These are phyloP conservation scores for Neurospora sp. DNA, from an alignment of 2,329 filamentous ascomycete species.

Conservation along the genomic window DNA sequence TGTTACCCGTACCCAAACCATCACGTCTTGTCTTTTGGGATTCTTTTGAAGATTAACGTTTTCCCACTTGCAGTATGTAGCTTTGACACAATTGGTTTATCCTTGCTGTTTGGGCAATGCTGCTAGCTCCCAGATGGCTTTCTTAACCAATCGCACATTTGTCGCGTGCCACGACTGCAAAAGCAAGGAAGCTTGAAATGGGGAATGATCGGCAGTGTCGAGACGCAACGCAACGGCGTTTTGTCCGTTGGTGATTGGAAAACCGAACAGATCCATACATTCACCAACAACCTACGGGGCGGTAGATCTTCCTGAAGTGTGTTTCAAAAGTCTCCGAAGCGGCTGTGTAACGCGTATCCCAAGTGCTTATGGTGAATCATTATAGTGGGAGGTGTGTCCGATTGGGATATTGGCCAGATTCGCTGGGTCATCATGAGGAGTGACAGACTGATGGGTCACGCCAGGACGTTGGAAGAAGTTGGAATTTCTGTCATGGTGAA, in stretches of 20 bases:
- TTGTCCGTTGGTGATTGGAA: neutral
- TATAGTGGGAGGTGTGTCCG: neutral
- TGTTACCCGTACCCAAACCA: neutral
- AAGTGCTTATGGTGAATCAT: neutral
- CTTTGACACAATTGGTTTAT: neutral
- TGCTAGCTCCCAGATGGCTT: neutral
- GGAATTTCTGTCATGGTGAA: neutral
- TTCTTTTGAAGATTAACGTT: neutral
- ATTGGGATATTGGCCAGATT: neutral
- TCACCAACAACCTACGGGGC: neutral
- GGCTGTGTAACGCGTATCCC: neutral
- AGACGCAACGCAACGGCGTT: neutral
- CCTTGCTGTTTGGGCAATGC: neutral
- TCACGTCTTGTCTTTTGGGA: neutral
- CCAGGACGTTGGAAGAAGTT: neutral
- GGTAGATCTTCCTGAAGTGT: neutral
- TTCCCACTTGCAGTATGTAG: neutral
- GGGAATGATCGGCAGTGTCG: neutral
- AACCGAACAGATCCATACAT: neutral
- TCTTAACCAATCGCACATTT: neutral
- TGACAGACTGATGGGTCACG: neutral
- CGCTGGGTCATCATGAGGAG: neutral
- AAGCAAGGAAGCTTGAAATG: neutral
- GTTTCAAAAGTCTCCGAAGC: neutral
- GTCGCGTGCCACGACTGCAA: neutral